Evolutionary conservation across 2,329 filamentous ascomycete species (phyloP).

Genomic region (Alternaria dauci): DNA sequence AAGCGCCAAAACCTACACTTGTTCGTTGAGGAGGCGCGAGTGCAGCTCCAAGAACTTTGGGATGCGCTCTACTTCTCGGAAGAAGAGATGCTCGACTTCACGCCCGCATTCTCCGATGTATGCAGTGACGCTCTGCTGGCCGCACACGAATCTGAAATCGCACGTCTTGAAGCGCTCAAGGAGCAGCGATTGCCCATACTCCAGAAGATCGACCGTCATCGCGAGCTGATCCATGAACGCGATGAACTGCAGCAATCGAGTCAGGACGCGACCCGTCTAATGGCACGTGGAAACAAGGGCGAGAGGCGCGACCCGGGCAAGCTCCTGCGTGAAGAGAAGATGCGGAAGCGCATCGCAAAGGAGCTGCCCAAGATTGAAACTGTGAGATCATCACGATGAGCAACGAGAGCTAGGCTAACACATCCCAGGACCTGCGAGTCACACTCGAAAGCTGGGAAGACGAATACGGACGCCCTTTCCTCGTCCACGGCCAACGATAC

Average conservation of each 20-base stretch:
- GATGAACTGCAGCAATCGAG: conserved; percentile 89
- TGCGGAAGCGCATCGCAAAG: conserved; percentile 96
- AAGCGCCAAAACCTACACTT: conserved; percentile 95
- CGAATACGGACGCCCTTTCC: conserved; percentile 90
- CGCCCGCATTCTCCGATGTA: conserved; percentile 94
- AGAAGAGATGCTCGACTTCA: conserved; percentile 98
- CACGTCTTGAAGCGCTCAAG: conserved; percentile 78
- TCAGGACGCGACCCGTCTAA: conserved; percentile 91
- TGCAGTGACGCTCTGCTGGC: conserved; percentile 95
- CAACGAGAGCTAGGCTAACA: conserved; percentile 2
- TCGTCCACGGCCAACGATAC: conserved; percentile 91
- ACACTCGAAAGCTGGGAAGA: conserved; percentile 89
- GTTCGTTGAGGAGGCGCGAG: conserved; percentile 93
- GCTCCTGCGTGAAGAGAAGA: conserved; percentile 94
- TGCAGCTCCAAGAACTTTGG: conserved; percentile 93
- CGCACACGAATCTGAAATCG: conserved; percentile 91
- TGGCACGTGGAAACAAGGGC: conserved; percentile 90
- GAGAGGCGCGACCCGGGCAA: conserved; percentile 95
- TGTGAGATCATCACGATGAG: conserved; percentile 43
- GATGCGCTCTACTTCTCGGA: conserved; percentile 93
- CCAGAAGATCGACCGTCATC: conserved; percentile 82
- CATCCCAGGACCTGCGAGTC: conserved; percentile 69
- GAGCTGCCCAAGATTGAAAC: conserved; percentile 90
- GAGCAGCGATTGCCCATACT: conserved; percentile 89
- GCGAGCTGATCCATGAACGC: conserved; percentile 81